These are phyloP conservation scores for Acanthochlamys bracteata DNA, from an alignment of 106 monocot genomes.

Conservation along the genomic window DNA sequence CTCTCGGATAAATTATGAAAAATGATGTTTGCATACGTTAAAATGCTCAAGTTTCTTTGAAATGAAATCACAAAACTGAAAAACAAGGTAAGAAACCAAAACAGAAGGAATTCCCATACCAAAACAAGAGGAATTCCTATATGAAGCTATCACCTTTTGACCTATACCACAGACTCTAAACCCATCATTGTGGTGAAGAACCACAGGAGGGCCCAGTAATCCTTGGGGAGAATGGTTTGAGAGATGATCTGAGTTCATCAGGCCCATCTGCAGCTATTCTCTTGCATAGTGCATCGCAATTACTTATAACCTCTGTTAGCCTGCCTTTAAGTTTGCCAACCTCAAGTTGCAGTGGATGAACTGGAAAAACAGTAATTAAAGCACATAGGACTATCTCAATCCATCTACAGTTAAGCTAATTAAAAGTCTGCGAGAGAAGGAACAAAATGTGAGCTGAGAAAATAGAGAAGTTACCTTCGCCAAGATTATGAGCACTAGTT, in stretches of 20 bases:
- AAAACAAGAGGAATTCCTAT: too few relatives aligned
- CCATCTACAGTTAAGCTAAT: not conserved
- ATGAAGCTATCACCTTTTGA: too few relatives aligned
- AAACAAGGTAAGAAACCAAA: too few relatives aligned
- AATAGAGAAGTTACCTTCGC: conserved; percentile 48
- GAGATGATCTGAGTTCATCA: conserved; percentile 38
- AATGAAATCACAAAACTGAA: too few relatives aligned
- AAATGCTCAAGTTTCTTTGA: too few relatives aligned
- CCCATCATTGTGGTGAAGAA: not conserved
- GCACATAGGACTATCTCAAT: not conserved
- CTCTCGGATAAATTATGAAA: too few relatives aligned
- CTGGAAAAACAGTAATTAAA: too few relatives aligned
- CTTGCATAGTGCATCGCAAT: conserved; percentile 90
- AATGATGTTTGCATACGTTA: too few relatives aligned
- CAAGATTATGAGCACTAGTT: conserved; percentile 47
- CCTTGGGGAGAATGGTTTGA: conserved; percentile 28
- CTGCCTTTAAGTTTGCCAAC: conserved; percentile 93
- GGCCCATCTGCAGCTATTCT: conserved; percentile 60
- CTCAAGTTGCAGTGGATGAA: conserved; percentile 65
- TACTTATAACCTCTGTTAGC: conserved; percentile 90
- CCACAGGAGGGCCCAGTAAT: not conserved
- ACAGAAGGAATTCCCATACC: too few relatives aligned
- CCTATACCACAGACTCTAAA: too few relatives aligned
- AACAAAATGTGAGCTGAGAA: too few relatives aligned
- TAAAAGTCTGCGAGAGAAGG: not conserved